A percentile compares a stretch with the other conserved stretches of the same genome.
Evolutionary conservation across 202 grass and related monocot species (phyloP).

Genomic region (Schoenoplectus triqueter): DNA sequence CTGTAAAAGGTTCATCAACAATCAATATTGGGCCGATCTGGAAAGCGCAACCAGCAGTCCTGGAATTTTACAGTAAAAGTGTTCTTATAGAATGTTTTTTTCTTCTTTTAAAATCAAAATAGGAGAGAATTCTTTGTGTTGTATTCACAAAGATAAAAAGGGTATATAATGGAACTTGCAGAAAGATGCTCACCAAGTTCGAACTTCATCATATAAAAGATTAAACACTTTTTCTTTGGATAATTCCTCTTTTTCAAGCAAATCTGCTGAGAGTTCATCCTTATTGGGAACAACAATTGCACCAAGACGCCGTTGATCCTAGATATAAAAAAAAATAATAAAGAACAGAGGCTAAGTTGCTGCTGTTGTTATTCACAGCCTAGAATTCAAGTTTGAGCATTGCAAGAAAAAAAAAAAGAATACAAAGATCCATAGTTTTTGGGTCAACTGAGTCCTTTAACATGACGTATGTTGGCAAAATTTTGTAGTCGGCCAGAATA

Average conservation of each 20-base stretch:
- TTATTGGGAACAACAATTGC: conserved; percentile 87
- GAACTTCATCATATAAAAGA: conserved; percentile 69
- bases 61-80: conserved; percentile 44
- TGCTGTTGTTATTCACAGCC: background rate
- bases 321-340: conserved; percentile 3
- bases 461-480: background rate
- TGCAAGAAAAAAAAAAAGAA: conserved; percentile 27
- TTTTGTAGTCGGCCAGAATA: background rate
- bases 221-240: conserved; percentile 56
- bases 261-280: conserved; percentile 61
- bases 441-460: background rate
- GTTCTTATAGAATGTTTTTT: background rate
- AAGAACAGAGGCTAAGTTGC: background rate
- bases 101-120: background rate
- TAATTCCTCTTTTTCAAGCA: conserved; percentile 42
- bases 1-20: conserved; percentile 72
- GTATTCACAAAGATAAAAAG: background rate
- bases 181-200: conserved; percentile 59
- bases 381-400: too few species aligned
- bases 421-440: conserved; percentile 14
- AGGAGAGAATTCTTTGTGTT: background rate
- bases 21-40: conserved; percentile 73
- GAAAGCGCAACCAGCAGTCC: conserved; percentile 63
- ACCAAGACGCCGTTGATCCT: conserved; percentile 83
- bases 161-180: background rate